phyloP scores from a whole-genome alignment of 192 early-diverging fungal species.

The Entomortierella parvispora region DNA sequence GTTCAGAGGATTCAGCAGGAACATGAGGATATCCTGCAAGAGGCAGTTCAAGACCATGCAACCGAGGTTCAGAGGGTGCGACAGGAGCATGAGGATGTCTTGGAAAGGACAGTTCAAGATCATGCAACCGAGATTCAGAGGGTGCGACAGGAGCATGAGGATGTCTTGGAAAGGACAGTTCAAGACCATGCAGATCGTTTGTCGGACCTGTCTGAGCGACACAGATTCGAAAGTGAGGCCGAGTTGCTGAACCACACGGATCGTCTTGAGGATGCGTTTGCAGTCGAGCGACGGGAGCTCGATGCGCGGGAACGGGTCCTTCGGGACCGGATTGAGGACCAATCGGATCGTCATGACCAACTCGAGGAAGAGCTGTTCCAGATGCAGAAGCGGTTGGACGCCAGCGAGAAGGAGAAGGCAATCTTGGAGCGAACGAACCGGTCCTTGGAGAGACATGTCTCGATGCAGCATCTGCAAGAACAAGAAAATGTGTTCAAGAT shows the following conservation, averaged over 20 bases:
- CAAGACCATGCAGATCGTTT: too few species aligned
- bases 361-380: conserved; percentile 31
- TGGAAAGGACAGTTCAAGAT: background rate
- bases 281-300: conserved; percentile 7
- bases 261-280: conserved; percentile 4
- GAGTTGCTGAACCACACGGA: background rate
- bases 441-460: conserved; percentile 35
- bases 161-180: background rate
- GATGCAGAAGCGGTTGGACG: conserved; percentile 6
- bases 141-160: too few species aligned
- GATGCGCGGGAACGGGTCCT: conserved; percentile 34
- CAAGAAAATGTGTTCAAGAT: conserved; percentile 33
- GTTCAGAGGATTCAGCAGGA: conserved; percentile 20
- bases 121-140: background rate
- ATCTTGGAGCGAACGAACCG: conserved; percentile 14
- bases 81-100: conserved; percentile 5
- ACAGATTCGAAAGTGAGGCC: background rate
- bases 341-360: conserved; percentile 1
- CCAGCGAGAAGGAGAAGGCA: conserved; percentile 11
- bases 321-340: conserved; percentile 9
- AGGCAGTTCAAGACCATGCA: conserved; percentile 14
- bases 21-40: conserved; percentile 13
- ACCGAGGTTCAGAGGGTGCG: background rate
- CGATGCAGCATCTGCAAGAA: conserved; percentile 38
- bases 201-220: too few species aligned